Evolutionary conservation across 2,329 filamentous ascomycete species (phyloP), one percentile per base, ranked within the genome.

Genomic region (Biscogniauxia mediterranea): DNA sequence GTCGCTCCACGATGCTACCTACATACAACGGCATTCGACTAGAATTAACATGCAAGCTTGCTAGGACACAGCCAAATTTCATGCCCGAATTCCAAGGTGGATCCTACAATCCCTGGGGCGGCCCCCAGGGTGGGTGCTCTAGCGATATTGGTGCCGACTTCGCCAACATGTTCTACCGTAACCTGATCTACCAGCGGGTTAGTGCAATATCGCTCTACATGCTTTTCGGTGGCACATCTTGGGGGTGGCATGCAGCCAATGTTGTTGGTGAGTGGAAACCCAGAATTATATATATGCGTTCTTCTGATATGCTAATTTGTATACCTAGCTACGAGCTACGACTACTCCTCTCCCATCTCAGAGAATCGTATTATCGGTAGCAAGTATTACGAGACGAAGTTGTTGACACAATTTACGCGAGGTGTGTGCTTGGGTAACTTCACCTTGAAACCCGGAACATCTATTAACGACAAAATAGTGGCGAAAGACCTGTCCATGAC

Each of bases 361-460:
- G 85, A 87, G 68, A 83, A 83, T 66, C 79, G 86, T 13, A 76
- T 76, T 9, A 83, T 88, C 20, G 81, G 81, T 52, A 80, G 79
- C 66, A 88, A 89, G 69, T 88, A 83, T 69, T 84, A 84, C 60
- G 86, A 89, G 71, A 87, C 84, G 0, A 89, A 89, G 70, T 78
- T 87, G 21, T 73, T 88, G 26, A 83, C 82, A 1, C 70, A 87
- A 61, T 88, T 89, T 69, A 85, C 84, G 0, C 79, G 84, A 28
- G 60, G 66, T 66, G 52, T 28, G 25, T 20, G 15, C 28, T 9
- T 32, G 7, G 28, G 28, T 2, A 6, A 6, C 49, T 20, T 15
- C 7, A 3, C 8, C 6, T n/a, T 15, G 8, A 20, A 15, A 21
- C 17, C 17, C 19, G 15, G 19, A 21, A 23, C 21, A 7, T n/a